phyloP scores from a whole-genome alignment of 345 rosid genomes.

The Erysimum cheiranthoides region DNA sequence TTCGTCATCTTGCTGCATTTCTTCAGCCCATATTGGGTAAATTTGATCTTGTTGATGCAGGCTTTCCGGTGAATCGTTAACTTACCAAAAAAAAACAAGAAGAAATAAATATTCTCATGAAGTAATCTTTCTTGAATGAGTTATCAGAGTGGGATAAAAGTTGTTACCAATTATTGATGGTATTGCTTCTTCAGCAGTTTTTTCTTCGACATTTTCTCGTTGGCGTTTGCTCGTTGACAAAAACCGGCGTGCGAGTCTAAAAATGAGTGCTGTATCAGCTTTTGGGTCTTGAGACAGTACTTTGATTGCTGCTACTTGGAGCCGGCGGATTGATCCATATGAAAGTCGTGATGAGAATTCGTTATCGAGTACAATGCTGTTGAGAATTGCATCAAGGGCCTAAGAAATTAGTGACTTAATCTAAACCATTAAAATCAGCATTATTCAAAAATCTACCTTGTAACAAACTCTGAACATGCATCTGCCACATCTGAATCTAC shows the following conservation, averaged over 20 bases:
- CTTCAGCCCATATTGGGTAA: constrained; percentile 40
- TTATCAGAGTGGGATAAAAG: constrained; percentile 7
- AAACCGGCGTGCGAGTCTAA: constrained; percentile 77
- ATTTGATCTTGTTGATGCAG: constrained; percentile 31
- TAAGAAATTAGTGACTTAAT: constrained; percentile 10
- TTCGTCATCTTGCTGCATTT: constrained; percentile 27
- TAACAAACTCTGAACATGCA: constrained; percentile 82
- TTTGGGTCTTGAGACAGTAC: constrained; percentile 72
- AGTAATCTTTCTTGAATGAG: constrained; percentile 1
- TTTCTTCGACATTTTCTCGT: constrained; percentile 6
- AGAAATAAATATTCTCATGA: constrained; percentile 14
- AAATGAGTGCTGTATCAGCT: constrained; percentile 66
- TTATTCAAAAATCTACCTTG: constrained; percentile 58
- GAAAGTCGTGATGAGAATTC: constrained; percentile 95
- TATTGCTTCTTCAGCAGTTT: constrained; percentile 25
- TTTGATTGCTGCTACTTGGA: constrained; percentile 79
- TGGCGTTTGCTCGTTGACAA: constrained; percentile 54
- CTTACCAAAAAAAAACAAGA: constrained; percentile 17
- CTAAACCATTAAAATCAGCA: constrained; percentile 20
- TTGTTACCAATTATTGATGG: constrained; percentile 42
- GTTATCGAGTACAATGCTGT: constrained; percentile 82
- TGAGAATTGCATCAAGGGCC: constrained; percentile 49
- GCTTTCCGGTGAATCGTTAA: constrained; percentile 22
- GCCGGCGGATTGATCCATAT: constrained; percentile 81
- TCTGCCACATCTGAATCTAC: constrained; percentile 73